Base-by-base conservation (phyloP, 257 asterid genomes). In the Knoxia roxburghii region DNA sequence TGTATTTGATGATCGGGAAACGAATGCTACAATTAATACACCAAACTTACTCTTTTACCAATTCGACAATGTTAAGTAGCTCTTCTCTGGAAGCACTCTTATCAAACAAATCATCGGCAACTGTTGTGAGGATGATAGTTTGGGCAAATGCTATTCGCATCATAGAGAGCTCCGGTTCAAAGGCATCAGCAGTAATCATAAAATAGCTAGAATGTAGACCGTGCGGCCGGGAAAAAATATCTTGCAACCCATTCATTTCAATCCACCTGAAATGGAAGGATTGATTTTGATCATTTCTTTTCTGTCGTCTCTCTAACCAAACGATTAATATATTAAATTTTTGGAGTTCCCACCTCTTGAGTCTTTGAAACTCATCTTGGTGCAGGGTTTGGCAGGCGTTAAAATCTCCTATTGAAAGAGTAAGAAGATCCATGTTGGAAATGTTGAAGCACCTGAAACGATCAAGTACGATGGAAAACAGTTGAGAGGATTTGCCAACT, bases 101-200 rank as follows among this genome's bases (percentile, higher is more conserved):
- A 65, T 85, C 90, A 2, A 82, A 79, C 13, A 85, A 66, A 66
- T 82, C 90, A 74, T 85, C 86, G 1, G 78, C 45, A 1, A 73
- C 21, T 32, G 78, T 70, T 2, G 74, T 45, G 8, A 85, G 80
- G 30, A 71, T 64, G 21, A 24, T 23, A 43, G 32, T 56, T 56
- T 82, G 64, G 48, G 83, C 79, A 53, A 18, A 72, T 9, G 71
- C 53, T 27, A 70, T 26, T 60, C 90, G 86, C 54, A 78, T 81
- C 1, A 72, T 75, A 0, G 75, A 74, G 39, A 76, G 30, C 20
- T 78, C 66, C 14, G 82, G 82, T 24, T 78, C 75, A 20, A 68
- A 81, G 8, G 69, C 11, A 21, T 70, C 63, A 6, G 79, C 81
- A 23, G 77, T 37, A 4, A 67, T 51, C 30, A 68, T 37, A 55